Evolutionary conservation across 2,329 filamentous ascomycete species (phyloP).

Genomic region (Stachybotrys chartarum): DNA sequence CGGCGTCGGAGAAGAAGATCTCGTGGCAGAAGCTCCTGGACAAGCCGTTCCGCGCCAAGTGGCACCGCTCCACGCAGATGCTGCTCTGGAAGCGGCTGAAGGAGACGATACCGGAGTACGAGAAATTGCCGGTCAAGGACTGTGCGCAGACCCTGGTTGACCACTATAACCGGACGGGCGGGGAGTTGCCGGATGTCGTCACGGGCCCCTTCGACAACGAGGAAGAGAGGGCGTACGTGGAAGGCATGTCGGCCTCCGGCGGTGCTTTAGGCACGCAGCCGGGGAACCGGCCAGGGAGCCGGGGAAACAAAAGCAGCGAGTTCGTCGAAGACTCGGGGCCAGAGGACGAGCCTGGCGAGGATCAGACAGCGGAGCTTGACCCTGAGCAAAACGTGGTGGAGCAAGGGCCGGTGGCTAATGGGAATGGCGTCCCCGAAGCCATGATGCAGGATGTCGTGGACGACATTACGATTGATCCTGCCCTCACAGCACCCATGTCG

Average conservation of each 20-base stretch:
- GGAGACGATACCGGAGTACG: slow-evolving; percentile 22
- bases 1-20: slow-evolving; percentile 36
- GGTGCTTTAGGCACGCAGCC: neutral
- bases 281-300: neutral
- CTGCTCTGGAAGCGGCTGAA: slow-evolving; percentile 32
- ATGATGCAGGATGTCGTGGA: slow-evolving; percentile 7
- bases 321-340: slow-evolving; percentile 21
- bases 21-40: slow-evolving; percentile 40
- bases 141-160: slow-evolving; percentile 27
- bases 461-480: slow-evolving; percentile 25
- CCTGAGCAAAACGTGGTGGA: slow-evolving; percentile 5
- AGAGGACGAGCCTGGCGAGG: slow-evolving; percentile 12
- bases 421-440: neutral
- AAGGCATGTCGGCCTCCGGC: slow-evolving; percentile 10
- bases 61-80: slow-evolving; percentile 27
- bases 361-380: too few relatives aligned
- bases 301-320: slow-evolving; percentile 14
- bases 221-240: slow-evolving; percentile 24
- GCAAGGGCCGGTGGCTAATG: slow-evolving; percentile 1
- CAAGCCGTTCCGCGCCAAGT: slow-evolving; percentile 29
- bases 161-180: slow-evolving; percentile 20
- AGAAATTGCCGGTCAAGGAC: slow-evolving; percentile 23
- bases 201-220: slow-evolving; percentile 20
- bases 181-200: slow-evolving; percentile 24
- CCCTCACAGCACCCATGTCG: slow-evolving; percentile 11